Base-by-base conservation (phyloP, 495 filamentous ascomycete species). In the Neurospora discreta region DNA sequence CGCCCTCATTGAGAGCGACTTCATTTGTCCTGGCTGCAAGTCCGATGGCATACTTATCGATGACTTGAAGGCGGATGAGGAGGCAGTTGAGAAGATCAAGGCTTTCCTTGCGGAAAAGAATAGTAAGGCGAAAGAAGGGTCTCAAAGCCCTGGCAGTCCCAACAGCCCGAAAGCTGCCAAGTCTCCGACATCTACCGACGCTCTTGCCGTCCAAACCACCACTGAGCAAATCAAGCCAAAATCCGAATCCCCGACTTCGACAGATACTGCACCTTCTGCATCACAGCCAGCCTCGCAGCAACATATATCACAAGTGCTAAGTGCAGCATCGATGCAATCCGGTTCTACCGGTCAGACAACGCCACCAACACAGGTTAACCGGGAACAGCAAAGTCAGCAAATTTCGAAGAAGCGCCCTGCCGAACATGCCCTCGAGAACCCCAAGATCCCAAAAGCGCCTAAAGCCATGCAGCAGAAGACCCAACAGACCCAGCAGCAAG, bases 1-100 rank as follows among this genome's bases (percentile, higher is more conserved):
- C 88, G 90, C 93, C 77, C 90, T 99, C 84, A 93, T 97, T 83
- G 93, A 98, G 85, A 95, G 90, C 87, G 95, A 99, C 86, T 93
- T 99, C 84, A 85, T 92, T 77, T 99, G 95, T 80, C 96, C 96
- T 71, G 90, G 89, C 69, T 99, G 95, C 85, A 88, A 91, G 79
- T 92, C 89, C 58, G 93, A 97, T 75, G 93, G 92, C 72, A 92
- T 98, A 67, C 85, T 97, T 71, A 91, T 98, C 82, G 96, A 98
- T 88, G 90, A 97, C 82, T 88, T 99, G 70, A 87, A 87, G 77
- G 80, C 88, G 71, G 94, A 98, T 82, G 90, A 91, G 68, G 93
- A 95, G 71, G 87, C 88, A 40, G 85, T 87, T 71, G 82, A 87
- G 70, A 95, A 93, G 81, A 90, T 96, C 73, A 90, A 91, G 81